A percentile compares a stretch with the other conserved stretches of the same genome.
phyloP scores from a whole-genome alignment of 2,329 filamentous ascomycete genomes.

The Cladophialophora immunda region DNA sequence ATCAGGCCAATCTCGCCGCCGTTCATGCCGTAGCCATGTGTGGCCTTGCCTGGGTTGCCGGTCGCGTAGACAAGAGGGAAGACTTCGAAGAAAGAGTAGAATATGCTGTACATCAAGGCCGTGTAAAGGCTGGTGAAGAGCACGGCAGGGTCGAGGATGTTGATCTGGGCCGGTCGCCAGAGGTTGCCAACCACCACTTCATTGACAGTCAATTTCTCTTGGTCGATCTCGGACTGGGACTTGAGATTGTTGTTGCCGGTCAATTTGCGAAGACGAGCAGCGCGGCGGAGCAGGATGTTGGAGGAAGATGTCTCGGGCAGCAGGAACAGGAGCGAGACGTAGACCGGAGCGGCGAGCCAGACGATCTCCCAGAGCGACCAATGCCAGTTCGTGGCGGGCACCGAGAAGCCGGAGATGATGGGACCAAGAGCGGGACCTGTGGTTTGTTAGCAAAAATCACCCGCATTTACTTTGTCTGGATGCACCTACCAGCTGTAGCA shows the following conservation, averaged over 20 bases:
- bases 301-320: constrained; percentile 70
- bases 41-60: constrained; percentile 41
- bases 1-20: constrained; percentile 67
- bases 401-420: constrained; percentile 67
- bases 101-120: constrained; percentile 62
- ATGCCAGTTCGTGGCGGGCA: constrained; percentile 65
- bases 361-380: constrained; percentile 69
- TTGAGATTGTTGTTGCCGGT: constrained; percentile 66
- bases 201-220: constrained; percentile 59
- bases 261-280: constrained; percentile 66
- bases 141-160: constrained; percentile 68
- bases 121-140: constrained; percentile 69
- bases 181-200: constrained; percentile 61
- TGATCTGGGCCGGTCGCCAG: constrained; percentile 68
- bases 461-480: too few relatives aligned
- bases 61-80: constrained; percentile 71
- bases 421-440: constrained; percentile 65
- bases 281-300: constrained; percentile 70
- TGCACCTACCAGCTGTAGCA: constrained; percentile 38
- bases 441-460: background rate
- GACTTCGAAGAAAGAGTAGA: constrained; percentile 69
- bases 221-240: constrained; percentile 71
- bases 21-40: constrained; percentile 67
- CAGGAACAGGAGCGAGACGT: constrained; percentile 67
- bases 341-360: constrained; percentile 67